These are phyloP conservation scores for Flaveria bidentis DNA, from an alignment of 129 eudicot genomes.

Conservation along the genomic window DNA sequence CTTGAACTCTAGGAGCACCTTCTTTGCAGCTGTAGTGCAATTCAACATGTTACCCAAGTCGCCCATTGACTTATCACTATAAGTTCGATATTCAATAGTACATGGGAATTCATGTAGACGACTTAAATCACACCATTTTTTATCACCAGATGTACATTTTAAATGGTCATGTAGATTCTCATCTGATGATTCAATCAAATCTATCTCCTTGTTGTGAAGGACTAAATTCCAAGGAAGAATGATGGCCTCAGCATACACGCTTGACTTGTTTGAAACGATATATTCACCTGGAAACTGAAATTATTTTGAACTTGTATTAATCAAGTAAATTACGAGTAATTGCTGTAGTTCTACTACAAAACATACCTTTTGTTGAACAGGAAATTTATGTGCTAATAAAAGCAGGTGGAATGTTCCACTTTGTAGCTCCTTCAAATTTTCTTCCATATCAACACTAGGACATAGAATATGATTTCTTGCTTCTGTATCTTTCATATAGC, in stretches of 20 bases:
- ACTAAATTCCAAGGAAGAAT: slow-evolving; percentile 75
- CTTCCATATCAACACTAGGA: slow-evolving; percentile 36
- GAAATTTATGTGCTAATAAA: slow-evolving; percentile 64
- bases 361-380: slow-evolving; percentile 62
- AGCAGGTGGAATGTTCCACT: slow-evolving; percentile 72
- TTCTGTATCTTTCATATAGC: slow-evolving; percentile 34
- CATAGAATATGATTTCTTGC: slow-evolving; percentile 33
- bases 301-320: slow-evolving; percentile 12
- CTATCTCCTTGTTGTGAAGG: slow-evolving; percentile 36
- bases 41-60: slow-evolving; percentile 24
- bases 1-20: slow-evolving; percentile 67
- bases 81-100: slow-evolving; percentile 24
- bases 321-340: slow-evolving; percentile 13
- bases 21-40: slow-evolving; percentile 39
- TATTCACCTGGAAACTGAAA: slow-evolving; percentile 60
- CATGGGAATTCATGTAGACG: slow-evolving; percentile 50
- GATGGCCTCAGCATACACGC: slow-evolving; percentile 61
- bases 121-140: slow-evolving; percentile 24
- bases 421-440: slow-evolving; percentile 41
- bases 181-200: slow-evolving; percentile 26
- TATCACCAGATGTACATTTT: slow-evolving; percentile 13
- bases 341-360: slow-evolving; percentile 4
- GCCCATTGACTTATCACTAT: slow-evolving; percentile 34
- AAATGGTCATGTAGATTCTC: slow-evolving; percentile 24
- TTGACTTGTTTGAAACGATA: slow-evolving; percentile 41